These are phyloP conservation scores for Mesembryanthemum crystallinum DNA, from an alignment of 148 eudicot species.

Conservation along the genomic window DNA sequence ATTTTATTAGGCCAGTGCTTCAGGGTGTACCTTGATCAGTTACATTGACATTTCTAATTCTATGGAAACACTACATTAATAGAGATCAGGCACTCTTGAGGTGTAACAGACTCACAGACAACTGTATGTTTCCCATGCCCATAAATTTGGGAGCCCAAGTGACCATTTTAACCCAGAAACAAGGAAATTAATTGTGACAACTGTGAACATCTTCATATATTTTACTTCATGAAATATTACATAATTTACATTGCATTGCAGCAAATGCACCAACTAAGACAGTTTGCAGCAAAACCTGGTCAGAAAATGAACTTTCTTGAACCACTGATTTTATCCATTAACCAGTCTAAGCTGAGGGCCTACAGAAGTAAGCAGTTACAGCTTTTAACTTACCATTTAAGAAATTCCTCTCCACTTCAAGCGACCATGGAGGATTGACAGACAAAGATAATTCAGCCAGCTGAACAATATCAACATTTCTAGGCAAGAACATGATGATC, in stretches of 20 bases:
- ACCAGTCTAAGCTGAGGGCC: slow-evolving; percentile 17
- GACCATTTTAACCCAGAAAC: slow-evolving; percentile 1
- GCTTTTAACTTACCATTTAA: slow-evolving; percentile 84
- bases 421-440: slow-evolving; percentile 73
- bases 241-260: background rate
- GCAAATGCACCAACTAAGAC: background rate
- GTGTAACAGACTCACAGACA: too few relatives aligned
- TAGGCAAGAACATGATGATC: slow-evolving; percentile 91
- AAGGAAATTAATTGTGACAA: background rate
- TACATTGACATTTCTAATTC: too few relatives aligned
- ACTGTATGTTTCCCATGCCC: too few relatives aligned
- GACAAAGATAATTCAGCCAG: slow-evolving; percentile 74
- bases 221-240: background rate
- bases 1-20: too few relatives aligned
- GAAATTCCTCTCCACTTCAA: slow-evolving; percentile 90
- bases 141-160: too few relatives aligned
- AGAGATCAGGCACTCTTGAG: too few relatives aligned
- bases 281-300: background rate
- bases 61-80: too few relatives aligned
- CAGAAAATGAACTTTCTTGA: background rate
- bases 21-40: too few relatives aligned
- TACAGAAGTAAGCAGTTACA: slow-evolving; percentile 76
- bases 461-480: slow-evolving; percentile 71
- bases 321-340: background rate
- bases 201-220: background rate